Conservation (phyloP, 192 early-diverging fungal genomes). For the Diversispora epigaea region DNA sequence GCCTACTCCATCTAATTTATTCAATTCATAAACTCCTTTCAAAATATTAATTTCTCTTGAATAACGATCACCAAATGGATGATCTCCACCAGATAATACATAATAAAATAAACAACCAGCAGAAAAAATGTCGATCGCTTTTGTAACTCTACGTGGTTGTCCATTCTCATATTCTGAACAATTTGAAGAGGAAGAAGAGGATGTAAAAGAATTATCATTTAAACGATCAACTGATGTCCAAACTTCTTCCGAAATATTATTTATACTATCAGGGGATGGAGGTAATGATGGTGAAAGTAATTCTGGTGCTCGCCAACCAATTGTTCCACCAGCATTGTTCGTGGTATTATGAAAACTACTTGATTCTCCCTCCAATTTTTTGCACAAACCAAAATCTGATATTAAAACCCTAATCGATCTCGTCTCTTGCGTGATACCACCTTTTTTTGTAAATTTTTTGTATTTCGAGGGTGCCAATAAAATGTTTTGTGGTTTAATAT, state of each 20-base stretch:
- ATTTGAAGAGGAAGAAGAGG: slow-evolving; percentile 40
- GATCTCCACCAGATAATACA: slow-evolving; percentile 81
- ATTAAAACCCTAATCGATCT: slow-evolving; percentile 72
- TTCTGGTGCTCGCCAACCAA: slow-evolving; percentile 98
- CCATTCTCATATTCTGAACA: slow-evolving; percentile 37
- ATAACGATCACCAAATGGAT: slow-evolving; percentile 94
- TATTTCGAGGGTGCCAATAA: slow-evolving; percentile 57
- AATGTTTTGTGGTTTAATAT: slow-evolving; percentile 97
- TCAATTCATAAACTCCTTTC: slow-evolving; percentile 68
- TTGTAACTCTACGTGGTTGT: slow-evolving; percentile 61
- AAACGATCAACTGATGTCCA: slow-evolving; percentile 24
- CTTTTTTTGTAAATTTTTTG: slow-evolving; percentile 37
- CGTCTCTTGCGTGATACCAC: slow-evolving; percentile 33
- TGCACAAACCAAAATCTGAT: slow-evolving; percentile 96
- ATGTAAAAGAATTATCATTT: slow-evolving; percentile 36
- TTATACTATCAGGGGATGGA: slow-evolving; percentile 16
- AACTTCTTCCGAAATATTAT: background rate
- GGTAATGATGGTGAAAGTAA: slow-evolving; percentile 46
- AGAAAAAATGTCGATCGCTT: slow-evolving; percentile 94
- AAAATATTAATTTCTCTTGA: slow-evolving; percentile 91
- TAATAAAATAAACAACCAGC: slow-evolving; percentile 96
- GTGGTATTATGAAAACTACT: slow-evolving; percentile 92
- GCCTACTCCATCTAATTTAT: slow-evolving; percentile 65
- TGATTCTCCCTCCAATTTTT: slow-evolving; percentile 91
- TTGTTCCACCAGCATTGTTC: slow-evolving; percentile 78